These are phyloP conservation scores for Pichia occidentalis DNA, from an alignment of 805 yeast genomes.

Conservation along the genomic window DNA sequence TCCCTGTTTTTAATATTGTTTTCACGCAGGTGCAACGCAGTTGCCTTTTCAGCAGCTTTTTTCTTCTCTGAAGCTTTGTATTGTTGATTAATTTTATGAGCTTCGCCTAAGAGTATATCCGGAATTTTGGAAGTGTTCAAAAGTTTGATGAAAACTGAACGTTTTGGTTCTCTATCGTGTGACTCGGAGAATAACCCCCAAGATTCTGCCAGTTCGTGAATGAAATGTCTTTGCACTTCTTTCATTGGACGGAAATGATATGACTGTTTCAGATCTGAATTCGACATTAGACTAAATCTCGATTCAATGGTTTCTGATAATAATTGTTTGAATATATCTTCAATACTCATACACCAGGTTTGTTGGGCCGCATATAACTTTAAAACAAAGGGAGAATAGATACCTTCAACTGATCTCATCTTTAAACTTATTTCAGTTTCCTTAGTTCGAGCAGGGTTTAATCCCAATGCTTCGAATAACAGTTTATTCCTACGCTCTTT, in stretches of 20 bases:
- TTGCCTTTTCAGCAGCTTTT: constrained; percentile 12
- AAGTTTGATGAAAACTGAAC: constrained; percentile 59
- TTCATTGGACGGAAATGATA: constrained; percentile 72
- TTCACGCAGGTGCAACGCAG: not conserved
- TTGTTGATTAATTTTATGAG: constrained; percentile 31
- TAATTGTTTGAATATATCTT: constrained; percentile 44
- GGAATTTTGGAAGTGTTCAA: constrained; percentile 34
- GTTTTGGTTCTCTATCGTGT: constrained; percentile 74
- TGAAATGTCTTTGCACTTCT: constrained; percentile 57
- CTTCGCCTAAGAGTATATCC: constrained; percentile 38
- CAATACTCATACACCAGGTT: constrained; percentile 65
- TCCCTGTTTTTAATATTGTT: no score
- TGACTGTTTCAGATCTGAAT: constrained; percentile 19
- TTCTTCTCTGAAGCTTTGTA: constrained; percentile 24
- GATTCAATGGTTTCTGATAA: constrained; percentile 5
- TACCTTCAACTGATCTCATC: constrained; percentile 24
- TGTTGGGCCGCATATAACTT: constrained; percentile 47
- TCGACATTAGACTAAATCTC: constrained; percentile 4
- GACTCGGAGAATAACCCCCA: constrained; percentile 60
- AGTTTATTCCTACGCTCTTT: constrained; percentile 51
- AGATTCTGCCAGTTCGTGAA: constrained; percentile 59
- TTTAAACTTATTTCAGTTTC: constrained; percentile 20
- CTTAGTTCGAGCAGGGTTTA: constrained; percentile 11
- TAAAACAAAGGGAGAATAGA: constrained; percentile 43
- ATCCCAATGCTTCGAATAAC: constrained; percentile 55